Percentiles rank a stretch among this genome's conserved stretches.
Evolutionary conservation across 2,329 filamentous ascomycete genomes (phyloP).

Genomic region (Curvularia hawaiiensis): DNA sequence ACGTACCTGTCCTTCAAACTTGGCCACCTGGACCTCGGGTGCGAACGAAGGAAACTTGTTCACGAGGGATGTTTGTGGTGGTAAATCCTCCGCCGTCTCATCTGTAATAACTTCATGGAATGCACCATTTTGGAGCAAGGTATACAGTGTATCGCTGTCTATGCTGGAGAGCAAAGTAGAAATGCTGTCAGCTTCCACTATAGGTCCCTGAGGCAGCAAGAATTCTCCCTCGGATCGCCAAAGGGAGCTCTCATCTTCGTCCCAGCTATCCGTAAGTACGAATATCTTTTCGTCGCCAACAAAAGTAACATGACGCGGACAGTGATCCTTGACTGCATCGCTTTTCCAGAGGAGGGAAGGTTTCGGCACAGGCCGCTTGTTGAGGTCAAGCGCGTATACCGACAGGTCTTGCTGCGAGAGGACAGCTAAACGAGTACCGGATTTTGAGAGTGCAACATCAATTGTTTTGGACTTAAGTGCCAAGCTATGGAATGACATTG

Average conservation of each 20-base stretch:
- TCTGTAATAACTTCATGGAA: conserved; percentile 22
- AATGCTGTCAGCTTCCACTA: conserved; percentile 28
- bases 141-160: conserved; percentile 28
- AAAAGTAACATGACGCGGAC: conserved; percentile 56
- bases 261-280: conserved; percentile 43
- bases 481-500: conserved; percentile 85
- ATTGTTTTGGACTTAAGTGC: conserved; percentile 65
- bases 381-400: conserved; percentile 71
- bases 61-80: conserved; percentile 22
- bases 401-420: conserved; percentile 71
- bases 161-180: conserved; percentile 33
- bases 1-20: conserved; percentile 35
- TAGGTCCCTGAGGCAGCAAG: conserved; percentile 28
- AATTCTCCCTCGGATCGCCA: conserved; percentile 33
- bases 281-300: conserved; percentile 46
- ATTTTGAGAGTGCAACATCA: conserved; percentile 72
- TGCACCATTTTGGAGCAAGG: conserved; percentile 32
- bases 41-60: conserved; percentile 36
- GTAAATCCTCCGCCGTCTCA: conserved; percentile 18
- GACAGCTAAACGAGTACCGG: conserved; percentile 63
- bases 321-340: conserved; percentile 20
- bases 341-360: conserved; percentile 51
- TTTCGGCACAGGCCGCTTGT: conserved; percentile 56
- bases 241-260: conserved; percentile 35
- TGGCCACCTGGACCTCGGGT: conserved; percentile 30